Percentiles rank a stretch among this genome's conserved stretches.
Evolutionary conservation across 305 asterid genomes (phyloP).

Genomic region (Fraxinus albicans): DNA sequence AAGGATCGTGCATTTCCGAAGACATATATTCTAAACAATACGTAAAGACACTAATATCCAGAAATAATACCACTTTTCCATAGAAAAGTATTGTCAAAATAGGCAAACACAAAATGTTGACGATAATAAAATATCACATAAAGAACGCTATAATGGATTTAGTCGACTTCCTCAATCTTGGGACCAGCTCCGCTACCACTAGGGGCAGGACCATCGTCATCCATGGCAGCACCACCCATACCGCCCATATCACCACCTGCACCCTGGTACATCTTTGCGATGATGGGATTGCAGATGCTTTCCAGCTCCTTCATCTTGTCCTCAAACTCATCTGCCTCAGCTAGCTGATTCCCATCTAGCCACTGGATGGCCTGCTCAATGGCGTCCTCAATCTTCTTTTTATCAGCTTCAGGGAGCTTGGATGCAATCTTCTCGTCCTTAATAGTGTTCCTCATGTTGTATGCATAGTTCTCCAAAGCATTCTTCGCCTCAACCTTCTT

Average conservation of each 20-base stretch:
- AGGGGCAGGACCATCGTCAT: neutral
- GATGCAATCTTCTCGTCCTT: conserved; percentile 32
- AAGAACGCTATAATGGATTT: neutral
- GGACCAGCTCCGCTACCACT: neutral
- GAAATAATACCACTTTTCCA: neutral
- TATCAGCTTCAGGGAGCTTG: neutral
- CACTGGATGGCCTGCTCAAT: conserved; percentile 9
- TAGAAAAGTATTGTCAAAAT: neutral
- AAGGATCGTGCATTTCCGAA: too few species aligned
- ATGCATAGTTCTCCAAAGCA: conserved; percentile 69
- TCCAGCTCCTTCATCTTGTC: conserved; percentile 56
- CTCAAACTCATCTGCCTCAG: neutral
- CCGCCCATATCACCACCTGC: conserved; percentile 40
- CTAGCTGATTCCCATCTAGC: neutral
- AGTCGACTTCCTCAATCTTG: neutral
- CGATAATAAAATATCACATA: neutral
- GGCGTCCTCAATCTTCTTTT: neutral
- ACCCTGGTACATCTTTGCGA: neutral
- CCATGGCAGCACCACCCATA: neutral
- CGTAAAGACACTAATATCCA: neutral
- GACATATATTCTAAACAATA: neutral
- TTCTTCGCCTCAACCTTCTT: conserved; percentile 82
- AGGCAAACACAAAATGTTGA: too few species aligned
- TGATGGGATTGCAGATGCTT: neutral
- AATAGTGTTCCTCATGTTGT: conserved; percentile 88